Percentiles rank a stretch among this genome's conserved stretches.
Conservation (phyloP, 352 stramenopile genomes). For the Pythium guiyangense region DNA sequence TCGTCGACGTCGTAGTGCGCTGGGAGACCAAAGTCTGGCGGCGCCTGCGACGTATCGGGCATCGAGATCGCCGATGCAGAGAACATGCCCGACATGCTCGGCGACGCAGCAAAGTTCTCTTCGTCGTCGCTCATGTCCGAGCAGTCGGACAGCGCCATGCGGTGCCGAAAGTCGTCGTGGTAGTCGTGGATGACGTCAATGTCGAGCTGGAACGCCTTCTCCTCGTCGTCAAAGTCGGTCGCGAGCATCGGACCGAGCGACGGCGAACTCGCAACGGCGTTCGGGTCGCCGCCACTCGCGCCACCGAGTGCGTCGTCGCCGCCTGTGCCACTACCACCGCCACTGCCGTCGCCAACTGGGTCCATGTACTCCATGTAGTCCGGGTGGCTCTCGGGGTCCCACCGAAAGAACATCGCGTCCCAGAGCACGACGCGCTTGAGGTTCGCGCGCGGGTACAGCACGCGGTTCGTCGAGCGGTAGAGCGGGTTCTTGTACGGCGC, state of each 20-base stretch:
- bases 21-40: no score
- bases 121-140: conserved; percentile 81
- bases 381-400: no score
- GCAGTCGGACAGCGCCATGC: conserved; percentile 51
- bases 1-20: conserved; percentile 46
- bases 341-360: conserved; percentile 18
- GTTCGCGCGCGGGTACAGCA: no score
- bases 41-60: conserved; percentile 23
- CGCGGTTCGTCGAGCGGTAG: no score
- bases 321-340: conserved; percentile 4
- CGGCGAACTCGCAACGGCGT: conserved; percentile 21
- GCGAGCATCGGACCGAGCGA: conserved; percentile 36
- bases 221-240: conserved; percentile 42
- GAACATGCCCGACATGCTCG: conserved; percentile 27
- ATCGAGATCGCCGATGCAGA: conserved; percentile 17
- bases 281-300: conserved; percentile 17
- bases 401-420: no score
- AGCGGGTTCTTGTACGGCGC: no score
- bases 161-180: conserved; percentile 57
- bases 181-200: conserved; percentile 84
- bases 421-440: no score
- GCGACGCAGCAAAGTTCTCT: conserved; percentile 40
- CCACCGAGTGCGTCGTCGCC: conserved; percentile 27
- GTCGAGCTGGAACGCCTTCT: conserved; percentile 64
- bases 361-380: conserved; percentile 89